Base-by-base conservation (phyloP, 495 filamentous ascomycete species). In the Xylaria bambusicola region DNA sequence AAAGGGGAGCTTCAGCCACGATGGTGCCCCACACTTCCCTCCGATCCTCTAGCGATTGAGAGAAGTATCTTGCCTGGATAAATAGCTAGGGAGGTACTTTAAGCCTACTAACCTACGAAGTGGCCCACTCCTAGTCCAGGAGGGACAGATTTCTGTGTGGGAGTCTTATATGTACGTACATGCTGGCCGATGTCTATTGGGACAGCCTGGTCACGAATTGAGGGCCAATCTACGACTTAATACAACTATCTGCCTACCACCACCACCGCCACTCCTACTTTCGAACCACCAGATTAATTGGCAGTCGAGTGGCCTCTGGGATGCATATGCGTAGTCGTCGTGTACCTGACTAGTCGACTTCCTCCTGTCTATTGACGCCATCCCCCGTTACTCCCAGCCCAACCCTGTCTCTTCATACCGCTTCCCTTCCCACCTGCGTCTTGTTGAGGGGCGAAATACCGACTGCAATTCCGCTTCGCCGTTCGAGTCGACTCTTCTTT, bases 91-190 rank as follows among this genome's bases (percentile, higher is more conserved):
- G n/a, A n/a, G n/a, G n/a, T n/a, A n/a, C n/a, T n/a, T n/a, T n/a
- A 56, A 48, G 44, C 6, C 47, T 18, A 6, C 12, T 38, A 38
- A 15, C 6, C 26, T 46, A 29, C 7, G 38, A 2, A 18, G 13
- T 35, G 56, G 21, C 61, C 62, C 60, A 54, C 62, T 62, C 46
- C 46, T 51, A 26, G 55, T 65, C 63, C 56, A 68, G 66, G 66
- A 68, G 68, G 66, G 68, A 71, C 68, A 71, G 66, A 71, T 71
- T 70, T 67, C 59, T 55, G 55, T 58, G 59, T 55, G 57, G 56
- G 31, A 61, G 18, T 23, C n/a, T 46, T 49, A 13, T 7, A 13
- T 44, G 10, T 10, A 38, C n/a, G 27, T 59, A 15, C 26, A 24
- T 50, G 33, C 51, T 49, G 48, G 41, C 46, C 17, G 33, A 17